Percentiles rank a stretch among this genome's conserved stretches.
Evolutionary conservation across 148 eudicot genomes (phyloP).

Genomic region (Silene latifolia): DNA sequence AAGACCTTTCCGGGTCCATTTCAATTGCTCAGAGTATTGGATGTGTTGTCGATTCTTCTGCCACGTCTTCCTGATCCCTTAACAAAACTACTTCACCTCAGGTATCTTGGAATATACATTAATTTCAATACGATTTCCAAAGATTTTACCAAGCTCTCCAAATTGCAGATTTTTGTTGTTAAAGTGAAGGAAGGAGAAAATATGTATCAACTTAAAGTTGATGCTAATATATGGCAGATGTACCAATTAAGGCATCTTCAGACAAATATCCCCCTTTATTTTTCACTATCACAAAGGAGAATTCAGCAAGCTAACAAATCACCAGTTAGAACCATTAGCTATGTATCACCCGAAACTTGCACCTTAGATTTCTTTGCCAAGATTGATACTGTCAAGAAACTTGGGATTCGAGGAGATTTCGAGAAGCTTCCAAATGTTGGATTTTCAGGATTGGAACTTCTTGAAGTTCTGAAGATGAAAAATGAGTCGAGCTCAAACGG

Average conservation of each 20-base stretch:
- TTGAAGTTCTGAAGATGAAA: conserved; percentile 2
- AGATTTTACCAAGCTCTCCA: conserved; percentile 10
- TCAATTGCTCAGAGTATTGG: background rate
- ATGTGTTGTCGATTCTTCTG: background rate
- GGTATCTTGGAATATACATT: conserved; percentile 10
- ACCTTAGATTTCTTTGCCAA: conserved; percentile 5
- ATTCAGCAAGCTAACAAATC: conserved; percentile 4
- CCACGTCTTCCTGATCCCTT: conserved; percentile 4
- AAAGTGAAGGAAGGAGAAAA: background rate
- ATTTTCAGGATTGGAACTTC: background rate
- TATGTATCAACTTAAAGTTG: background rate
- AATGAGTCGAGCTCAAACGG: background rate
- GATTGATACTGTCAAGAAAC: background rate
- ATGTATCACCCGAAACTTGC: conserved; percentile 13
- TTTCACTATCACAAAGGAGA: background rate
- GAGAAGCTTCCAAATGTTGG: background rate
- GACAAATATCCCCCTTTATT: conserved; percentile 6
- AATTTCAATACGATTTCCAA: background rate
- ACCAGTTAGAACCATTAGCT: conserved; percentile 6
- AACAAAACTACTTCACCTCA: background rate
- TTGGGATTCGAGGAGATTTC: conserved; percentile 13
- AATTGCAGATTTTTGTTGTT: conserved; percentile 6
- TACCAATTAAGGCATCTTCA: conserved; percentile 2
- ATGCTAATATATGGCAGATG: conserved; percentile 11
- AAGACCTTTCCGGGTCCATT: no score